Base-by-base conservation (phyloP, 2,329 filamentous ascomycete genomes). In the Neofusicoccum parvum region DNA sequence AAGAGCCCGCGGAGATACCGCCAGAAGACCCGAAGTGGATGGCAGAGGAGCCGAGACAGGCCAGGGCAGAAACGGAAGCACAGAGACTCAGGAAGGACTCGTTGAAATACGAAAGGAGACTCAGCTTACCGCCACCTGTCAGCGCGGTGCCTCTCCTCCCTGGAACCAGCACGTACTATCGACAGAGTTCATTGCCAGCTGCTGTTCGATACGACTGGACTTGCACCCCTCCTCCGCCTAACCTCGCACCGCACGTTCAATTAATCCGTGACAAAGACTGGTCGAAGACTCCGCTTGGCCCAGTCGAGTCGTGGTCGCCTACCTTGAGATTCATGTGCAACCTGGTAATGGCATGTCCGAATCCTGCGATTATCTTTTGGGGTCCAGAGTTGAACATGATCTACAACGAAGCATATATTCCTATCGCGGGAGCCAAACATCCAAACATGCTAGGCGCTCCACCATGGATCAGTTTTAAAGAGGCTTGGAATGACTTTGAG, bases 241-340 rank as follows among this genome's bases (percentile, higher is more conserved):
- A 63, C 36, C 81, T 92, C 56, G 87, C 89, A 1, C 78, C 83
- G 4, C 91, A 94, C 72, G 88, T 94, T 63, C 85, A 83, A 54
- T 90, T 92, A 70, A 88, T 89, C 27, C 85, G 90, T 43, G 87
- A 84, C 20, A 77, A 88, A 20, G 87, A 93, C 73, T 95, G 92
- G 92, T 84, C 85, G 1, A 80, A 83, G 0, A 94, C 92, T 1
- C 79, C 87, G 2, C 80, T 94, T 1, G 92, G 92, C 0, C 88
- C 90, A 0, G 91, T 94, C 46, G 85, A 88, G 66, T 75, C 81
- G 20, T 95, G 92, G 91, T 77, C 84, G 2, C 75, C 84, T 34
- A 89, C 92, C 69, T 77, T 94, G 62, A 86, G 91, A 60, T 86
- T 86, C 69, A 90, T 93, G 85, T 88, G 90, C 43, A 94, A 93